Conservation (phyloP, 139 green algal species). For the Haematococcus lacustris region DNA sequence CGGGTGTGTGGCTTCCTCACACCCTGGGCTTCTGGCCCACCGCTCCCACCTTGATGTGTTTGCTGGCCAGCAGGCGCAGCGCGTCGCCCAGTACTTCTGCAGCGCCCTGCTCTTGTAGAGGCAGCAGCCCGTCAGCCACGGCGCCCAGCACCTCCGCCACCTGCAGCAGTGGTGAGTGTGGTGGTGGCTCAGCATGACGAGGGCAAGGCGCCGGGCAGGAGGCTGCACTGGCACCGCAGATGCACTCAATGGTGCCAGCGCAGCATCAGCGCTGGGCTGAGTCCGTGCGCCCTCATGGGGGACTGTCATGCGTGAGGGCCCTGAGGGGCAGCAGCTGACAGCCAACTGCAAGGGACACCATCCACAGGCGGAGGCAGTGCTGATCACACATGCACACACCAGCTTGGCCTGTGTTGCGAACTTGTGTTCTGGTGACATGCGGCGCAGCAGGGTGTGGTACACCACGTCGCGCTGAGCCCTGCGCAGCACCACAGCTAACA, state of each 20-base stretch:
- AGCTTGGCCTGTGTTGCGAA: slow-evolving; percentile 62
- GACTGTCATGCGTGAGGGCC: background rate
- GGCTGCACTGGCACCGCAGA: background rate
- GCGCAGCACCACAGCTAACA: background rate
- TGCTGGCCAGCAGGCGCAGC: slow-evolving; percentile 59
- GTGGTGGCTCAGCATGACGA: background rate
- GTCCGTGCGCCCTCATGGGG: background rate
- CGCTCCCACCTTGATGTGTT: slow-evolving; percentile 57
- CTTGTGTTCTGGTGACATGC: slow-evolving; percentile 78
- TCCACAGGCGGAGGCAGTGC: too few species aligned
- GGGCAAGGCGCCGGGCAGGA: background rate
- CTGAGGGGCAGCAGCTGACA: background rate
- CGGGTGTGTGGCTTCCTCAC: background rate
- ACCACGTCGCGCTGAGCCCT: slow-evolving; percentile 40
- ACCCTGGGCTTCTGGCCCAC: background rate
- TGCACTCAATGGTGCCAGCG: background rate
- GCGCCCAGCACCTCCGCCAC: slow-evolving; percentile 60
- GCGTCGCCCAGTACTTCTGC: slow-evolving; percentile 69
- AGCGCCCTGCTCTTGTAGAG: slow-evolving; percentile 35
- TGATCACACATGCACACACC: too few species aligned
- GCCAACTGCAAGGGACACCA: too few species aligned
- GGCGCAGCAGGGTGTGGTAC: slow-evolving; percentile 51
- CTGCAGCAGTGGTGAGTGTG: slow-evolving; percentile 24
- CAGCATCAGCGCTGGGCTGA: background rate
- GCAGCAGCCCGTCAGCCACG: slow-evolving; percentile 63